These are phyloP conservation scores for Hyphodiscus hymeniophilus DNA, from an alignment of 495 filamentous ascomycete genomes.

Conservation along the genomic window DNA sequence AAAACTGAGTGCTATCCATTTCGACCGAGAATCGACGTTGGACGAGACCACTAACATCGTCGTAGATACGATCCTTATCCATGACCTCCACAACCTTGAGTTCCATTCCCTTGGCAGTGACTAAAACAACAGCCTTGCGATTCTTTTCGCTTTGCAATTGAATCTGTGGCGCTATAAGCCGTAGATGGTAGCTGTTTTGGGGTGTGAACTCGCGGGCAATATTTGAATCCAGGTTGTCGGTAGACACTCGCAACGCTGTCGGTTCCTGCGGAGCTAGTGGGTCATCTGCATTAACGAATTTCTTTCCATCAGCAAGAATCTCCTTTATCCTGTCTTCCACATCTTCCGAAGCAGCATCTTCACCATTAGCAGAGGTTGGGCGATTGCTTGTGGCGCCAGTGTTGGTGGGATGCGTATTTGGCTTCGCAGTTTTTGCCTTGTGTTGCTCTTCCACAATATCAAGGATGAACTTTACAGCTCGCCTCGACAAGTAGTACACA, in stretches of 20 bases:
- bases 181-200: slow-evolving; percentile 88
- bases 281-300: slow-evolving; percentile 71
- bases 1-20: slow-evolving; percentile 96
- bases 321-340: slow-evolving; percentile 84
- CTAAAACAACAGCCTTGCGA: slow-evolving; percentile 81
- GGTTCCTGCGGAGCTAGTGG: slow-evolving; percentile 25
- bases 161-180: slow-evolving; percentile 92
- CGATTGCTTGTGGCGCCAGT: slow-evolving; percentile 27
- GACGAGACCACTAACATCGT: slow-evolving; percentile 89
- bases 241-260: slow-evolving; percentile 32
- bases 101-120: slow-evolving; percentile 93
- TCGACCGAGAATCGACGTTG: slow-evolving; percentile 88
- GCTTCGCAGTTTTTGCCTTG: slow-evolving; percentile 47
- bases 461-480: slow-evolving; percentile 94
- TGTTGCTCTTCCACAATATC: slow-evolving; percentile 94
- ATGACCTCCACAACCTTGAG: slow-evolving; percentile 95
- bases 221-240: slow-evolving; percentile 57
- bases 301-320: slow-evolving; percentile 75
- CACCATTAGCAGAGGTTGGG: slow-evolving; percentile 29
- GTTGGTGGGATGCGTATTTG: slow-evolving; percentile 20
- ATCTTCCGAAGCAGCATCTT: slow-evolving; percentile 51
- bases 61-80: slow-evolving; percentile 86
- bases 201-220: slow-evolving; percentile 87
- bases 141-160: slow-evolving; percentile 98
- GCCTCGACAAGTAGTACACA: slow-evolving; percentile 92